Base-by-base conservation (phyloP, 495 filamentous ascomycete genomes). In the Glutinoglossum americanum region DNA sequence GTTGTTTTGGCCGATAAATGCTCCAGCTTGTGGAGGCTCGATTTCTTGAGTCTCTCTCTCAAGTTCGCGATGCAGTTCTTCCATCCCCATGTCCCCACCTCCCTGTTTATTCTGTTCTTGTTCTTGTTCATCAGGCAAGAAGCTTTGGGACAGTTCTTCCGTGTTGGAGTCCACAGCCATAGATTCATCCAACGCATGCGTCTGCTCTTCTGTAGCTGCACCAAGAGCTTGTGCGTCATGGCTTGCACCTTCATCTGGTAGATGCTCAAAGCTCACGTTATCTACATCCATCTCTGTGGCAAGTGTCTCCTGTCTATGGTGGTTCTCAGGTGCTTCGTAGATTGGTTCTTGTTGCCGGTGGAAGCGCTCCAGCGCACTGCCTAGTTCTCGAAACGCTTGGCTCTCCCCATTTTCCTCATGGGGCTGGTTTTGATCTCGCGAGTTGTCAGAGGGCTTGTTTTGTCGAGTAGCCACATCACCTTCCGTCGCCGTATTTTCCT, bases 291-390 rank as follows among this genome's bases (percentile, higher is more conserved):
- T 53, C 4, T 60, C 39, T 57, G 41, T 21, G n/a, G 78, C 68
- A 1, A 66, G 62, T 23, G 54, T 53, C 28, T 64, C 48, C 33
- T 60, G 56, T n/a, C 61, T 56, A 28, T 77, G 71, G 1, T 75
- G 75, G 13, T 81, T 71, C 54, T 85, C 72, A 37, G 77, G 74
- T 10, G 84, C 74, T 56, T 84, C 75, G 61, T 77, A 70, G 57
- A 99, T 95, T 57, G 93, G 79, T 28, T 77, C 74, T 61, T 89
- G 85, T 61, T 81, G 81, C 44, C 83, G 79, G 67, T 96, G 87
- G 89, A 89, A 99, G 61, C 81, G 74, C 63, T 96, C 89, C n/a
- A 99, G 74, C 23, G 84, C 81, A 71, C 96, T 87, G 1, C 93
- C 93, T 57, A 99, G 76, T 60, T 92, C 90, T 71, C 90, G 87